A percentile compares a stretch with the other conserved stretches of the same genome.
phyloP scores from a whole-genome alignment of 2,329 filamentous ascomycete species.

The Cercospora berteroae region DNA sequence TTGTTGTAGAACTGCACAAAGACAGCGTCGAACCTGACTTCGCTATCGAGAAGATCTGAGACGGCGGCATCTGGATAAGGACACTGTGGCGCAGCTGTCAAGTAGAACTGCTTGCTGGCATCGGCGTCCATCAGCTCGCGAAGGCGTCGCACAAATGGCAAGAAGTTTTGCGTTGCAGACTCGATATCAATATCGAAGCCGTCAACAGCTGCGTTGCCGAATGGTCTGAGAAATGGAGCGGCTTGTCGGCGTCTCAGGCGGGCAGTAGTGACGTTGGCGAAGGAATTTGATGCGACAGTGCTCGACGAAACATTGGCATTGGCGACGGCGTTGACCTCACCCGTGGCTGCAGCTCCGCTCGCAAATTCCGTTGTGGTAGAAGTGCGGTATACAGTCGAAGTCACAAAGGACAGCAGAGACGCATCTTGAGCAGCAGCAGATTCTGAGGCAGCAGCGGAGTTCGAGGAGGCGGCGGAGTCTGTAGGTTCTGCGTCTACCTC shows the following conservation, averaged over 20 bases:
- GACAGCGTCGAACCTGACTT: slow-evolving; percentile 57
- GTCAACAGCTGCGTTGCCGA: slow-evolving; percentile 64
- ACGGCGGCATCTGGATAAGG: slow-evolving; percentile 39
- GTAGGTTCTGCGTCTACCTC: neutral
- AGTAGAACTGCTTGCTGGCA: slow-evolving; percentile 45
- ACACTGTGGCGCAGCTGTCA: slow-evolving; percentile 44
- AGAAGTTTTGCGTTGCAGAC: slow-evolving; percentile 58
- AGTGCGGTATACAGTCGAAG: neutral
- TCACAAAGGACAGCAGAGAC: neutral
- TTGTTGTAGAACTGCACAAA: slow-evolving; percentile 50
- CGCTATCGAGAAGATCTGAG: slow-evolving; percentile 49
- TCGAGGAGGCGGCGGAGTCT: neutral
- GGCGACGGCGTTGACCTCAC: neutral
- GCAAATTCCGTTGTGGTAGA: neutral
- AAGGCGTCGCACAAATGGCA: slow-evolving; percentile 45
- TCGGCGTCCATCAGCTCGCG: slow-evolving; percentile 34
- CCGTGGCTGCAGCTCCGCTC: neutral
- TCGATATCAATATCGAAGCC: slow-evolving; percentile 80
- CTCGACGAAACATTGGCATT: neutral
- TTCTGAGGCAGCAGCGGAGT: neutral
- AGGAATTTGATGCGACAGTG: slow-evolving; percentile 5
- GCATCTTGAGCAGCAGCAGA: neutral
- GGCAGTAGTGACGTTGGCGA: neutral
- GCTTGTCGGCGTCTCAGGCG: neutral
- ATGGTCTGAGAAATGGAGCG: slow-evolving; percentile 56